phyloP scores from a whole-genome alignment of 2,329 filamentous ascomycete species.

The Fusarium tuaranense region DNA sequence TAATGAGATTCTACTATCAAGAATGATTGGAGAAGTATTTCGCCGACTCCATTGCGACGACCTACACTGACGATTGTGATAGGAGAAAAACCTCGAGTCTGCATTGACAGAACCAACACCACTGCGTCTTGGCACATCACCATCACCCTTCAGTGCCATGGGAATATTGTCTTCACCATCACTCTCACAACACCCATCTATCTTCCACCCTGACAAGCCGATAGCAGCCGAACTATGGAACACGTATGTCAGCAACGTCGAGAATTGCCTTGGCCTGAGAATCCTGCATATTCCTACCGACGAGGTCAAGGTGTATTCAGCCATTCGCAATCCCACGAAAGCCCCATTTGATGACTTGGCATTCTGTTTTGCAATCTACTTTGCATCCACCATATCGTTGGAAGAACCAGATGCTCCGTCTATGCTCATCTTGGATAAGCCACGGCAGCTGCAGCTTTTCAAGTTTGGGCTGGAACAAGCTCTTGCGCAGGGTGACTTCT shows the following conservation, averaged over 20 bases:
- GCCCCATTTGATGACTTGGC: not conserved
- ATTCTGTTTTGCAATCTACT: slow-evolving; percentile 10
- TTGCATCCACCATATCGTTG: not conserved
- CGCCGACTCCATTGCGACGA: accelerated
- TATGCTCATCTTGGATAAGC: not conserved
- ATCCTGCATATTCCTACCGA: slow-evolving; percentile 1
- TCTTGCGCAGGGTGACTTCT: not conserved
- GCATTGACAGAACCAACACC: not conserved
- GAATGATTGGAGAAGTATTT: not conserved
- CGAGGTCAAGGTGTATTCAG: slow-evolving; percentile 2
- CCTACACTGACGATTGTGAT: not conserved
- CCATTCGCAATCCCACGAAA: not conserved
- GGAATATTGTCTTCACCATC: not conserved
- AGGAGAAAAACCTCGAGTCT: not conserved
- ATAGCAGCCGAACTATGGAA: not conserved
- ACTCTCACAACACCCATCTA: not conserved
- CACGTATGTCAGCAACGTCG: not conserved
- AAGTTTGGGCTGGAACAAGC: slow-evolving; percentile 10
- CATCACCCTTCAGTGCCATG: not conserved
- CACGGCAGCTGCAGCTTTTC: not conserved
- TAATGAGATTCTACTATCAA: not conserved
- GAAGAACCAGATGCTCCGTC: not conserved
- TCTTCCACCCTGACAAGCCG: not conserved
- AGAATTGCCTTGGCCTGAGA: not conserved
- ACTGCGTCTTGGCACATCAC: not conserved